phyloP scores from a whole-genome alignment of 768 basidiomycete species.

The Arthromyces matolae region DNA sequence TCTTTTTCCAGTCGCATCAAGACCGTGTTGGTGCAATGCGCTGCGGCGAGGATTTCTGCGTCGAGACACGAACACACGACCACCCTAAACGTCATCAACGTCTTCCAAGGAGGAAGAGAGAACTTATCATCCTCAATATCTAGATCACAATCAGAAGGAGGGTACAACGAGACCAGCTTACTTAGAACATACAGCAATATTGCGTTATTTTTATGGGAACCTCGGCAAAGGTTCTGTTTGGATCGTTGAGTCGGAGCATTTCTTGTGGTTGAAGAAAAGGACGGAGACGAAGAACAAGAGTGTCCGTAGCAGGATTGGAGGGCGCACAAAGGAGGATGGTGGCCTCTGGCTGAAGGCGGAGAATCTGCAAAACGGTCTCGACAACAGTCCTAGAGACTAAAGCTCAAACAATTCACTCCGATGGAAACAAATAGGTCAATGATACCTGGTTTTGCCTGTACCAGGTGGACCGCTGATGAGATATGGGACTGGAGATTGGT shows the following conservation, averaged over 20 bases:
- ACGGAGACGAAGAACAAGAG: conserved; percentile 39
- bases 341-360: conserved; percentile 42
- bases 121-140: conserved; percentile 46
- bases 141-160: conserved; percentile 14
- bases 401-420: neutral
- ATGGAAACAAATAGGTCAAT: neutral
- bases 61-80: conserved; percentile 46
- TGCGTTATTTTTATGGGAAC: conserved; percentile 42
- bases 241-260: conserved; percentile 47
- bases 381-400: conserved; percentile 40
- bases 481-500: conserved; percentile 44
- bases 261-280: conserved; percentile 35
- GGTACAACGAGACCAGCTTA: neutral
- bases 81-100: conserved; percentile 43
- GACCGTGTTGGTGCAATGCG: conserved; percentile 40
- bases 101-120: conserved; percentile 42
- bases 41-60: conserved; percentile 39
- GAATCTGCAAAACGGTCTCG: conserved; percentile 47
- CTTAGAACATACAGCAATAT: conserved; percentile 41
- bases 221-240: conserved; percentile 47
- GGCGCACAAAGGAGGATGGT: conserved; percentile 49
- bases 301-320: conserved; percentile 50
- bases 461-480: conserved; percentile 50
- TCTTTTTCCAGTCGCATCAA: conserved; percentile 40
- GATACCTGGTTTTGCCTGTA: conserved; percentile 49